These are phyloP conservation scores for Tulasnella sp. DNA, from an alignment of 768 basidiomycete species.

Conservation along the genomic window DNA sequence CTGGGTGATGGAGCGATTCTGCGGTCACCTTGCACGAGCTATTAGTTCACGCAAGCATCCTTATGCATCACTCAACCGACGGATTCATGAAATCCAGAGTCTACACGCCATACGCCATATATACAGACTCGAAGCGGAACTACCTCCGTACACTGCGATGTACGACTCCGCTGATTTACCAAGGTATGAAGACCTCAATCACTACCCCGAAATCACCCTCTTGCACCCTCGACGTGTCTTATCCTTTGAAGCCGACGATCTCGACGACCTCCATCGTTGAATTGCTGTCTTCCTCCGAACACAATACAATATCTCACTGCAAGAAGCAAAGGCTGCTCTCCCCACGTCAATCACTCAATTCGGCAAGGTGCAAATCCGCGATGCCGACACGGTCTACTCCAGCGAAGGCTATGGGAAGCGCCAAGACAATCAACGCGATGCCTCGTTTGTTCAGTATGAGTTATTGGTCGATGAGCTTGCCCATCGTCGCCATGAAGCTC, in stretches of 20 bases:
- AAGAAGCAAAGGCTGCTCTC: too few relatives aligned
- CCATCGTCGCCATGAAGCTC: too few relatives aligned
- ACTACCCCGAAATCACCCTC: too few relatives aligned
- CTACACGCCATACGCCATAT: not conserved
- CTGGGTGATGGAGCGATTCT: conserved; percentile 12
- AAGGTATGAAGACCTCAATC: not conserved
- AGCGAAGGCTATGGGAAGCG: too few relatives aligned
- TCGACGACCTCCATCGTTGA: not conserved
- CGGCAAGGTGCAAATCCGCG: too few relatives aligned
- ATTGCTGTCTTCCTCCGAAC: not conserved
- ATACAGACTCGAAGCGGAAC: not conserved
- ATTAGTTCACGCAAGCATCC: conserved; percentile 1
- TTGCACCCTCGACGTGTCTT: not conserved
- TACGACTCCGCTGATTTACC: too few relatives aligned
- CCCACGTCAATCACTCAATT: too few relatives aligned
- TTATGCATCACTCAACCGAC: not conserved
- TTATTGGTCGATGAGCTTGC: too few relatives aligned
- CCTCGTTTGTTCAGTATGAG: too few relatives aligned
- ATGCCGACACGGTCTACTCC: too few relatives aligned
- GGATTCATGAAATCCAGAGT: not conserved
- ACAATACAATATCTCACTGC: not conserved
- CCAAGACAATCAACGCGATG: too few relatives aligned
- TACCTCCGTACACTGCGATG: not conserved
- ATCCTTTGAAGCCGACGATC: too few relatives aligned
- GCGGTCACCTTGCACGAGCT: not conserved